Percentiles rank a stretch among this genome's conserved stretches.
Conservation (phyloP, 179 eudicot species). For the Gypsophila paniculata region DNA sequence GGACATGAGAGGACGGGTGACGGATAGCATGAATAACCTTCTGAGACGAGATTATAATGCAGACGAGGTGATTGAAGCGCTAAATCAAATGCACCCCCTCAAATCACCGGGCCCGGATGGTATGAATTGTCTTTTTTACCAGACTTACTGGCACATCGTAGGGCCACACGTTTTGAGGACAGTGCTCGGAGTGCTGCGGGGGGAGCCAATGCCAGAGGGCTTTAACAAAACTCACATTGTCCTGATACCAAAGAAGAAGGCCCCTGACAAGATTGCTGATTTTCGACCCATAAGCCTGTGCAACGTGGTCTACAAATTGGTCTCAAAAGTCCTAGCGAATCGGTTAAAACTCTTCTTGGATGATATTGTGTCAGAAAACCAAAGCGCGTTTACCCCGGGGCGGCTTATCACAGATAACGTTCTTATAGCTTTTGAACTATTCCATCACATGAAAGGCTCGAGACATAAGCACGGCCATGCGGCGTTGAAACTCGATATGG, state of each 20-base stretch:
- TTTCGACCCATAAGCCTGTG: no score
- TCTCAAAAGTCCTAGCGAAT: no score
- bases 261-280: no score
- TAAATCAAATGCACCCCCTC: not conserved
- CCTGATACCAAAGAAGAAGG: no score
- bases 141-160: not conserved
- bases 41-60: not conserved
- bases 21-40: no score
- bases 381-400: not conserved
- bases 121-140: not conserved
- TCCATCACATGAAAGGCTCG: not conserved
- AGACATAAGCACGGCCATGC: not conserved
- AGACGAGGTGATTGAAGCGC: not conserved
- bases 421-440: not conserved
- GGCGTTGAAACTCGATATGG: not conserved
- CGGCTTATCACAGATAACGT: not conserved
- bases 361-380: not conserved
- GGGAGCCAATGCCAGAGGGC: no score
- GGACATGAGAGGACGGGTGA: no score
- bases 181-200: no score
- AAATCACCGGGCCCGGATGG: not conserved
- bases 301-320: no score
- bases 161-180: no score
- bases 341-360: no score
- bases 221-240: no score